phyloP scores from a whole-genome alignment of 2,329 filamentous ascomycete species.

The Coniochaeta hoffmannii region DNA sequence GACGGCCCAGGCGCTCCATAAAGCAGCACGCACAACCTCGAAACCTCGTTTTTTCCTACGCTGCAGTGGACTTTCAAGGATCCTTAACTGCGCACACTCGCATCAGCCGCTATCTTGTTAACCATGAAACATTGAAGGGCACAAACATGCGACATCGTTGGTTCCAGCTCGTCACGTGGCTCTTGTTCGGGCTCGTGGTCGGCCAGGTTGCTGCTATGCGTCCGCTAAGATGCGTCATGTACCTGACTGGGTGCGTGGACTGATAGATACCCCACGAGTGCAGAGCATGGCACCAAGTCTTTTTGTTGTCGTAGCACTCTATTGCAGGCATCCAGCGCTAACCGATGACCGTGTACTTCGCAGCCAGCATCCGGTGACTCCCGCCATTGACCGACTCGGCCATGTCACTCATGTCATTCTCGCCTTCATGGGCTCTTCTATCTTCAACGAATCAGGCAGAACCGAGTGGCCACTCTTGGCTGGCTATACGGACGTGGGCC shows the following conservation, averaged over 20 bases:
- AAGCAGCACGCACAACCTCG: too few species aligned
- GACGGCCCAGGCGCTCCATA: too few species aligned
- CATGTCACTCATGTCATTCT: conserved; percentile 50
- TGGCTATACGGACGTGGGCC: conserved; percentile 33
- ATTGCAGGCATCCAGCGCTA: not conserved
- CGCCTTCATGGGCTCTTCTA: conserved; percentile 47
- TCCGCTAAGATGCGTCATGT: conserved; percentile 32
- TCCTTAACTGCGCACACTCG: not conserved
- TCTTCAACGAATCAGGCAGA: conserved; percentile 38
- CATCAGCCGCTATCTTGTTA: not conserved
- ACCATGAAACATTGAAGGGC: not conserved
- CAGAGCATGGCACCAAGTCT: too few species aligned
- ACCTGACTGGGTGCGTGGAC: conserved; percentile 37
- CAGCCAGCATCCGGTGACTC: conserved; percentile 41
- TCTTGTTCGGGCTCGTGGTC: conserved; percentile 1
- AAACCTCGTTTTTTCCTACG: too few species aligned
- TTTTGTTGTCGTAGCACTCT: too few species aligned
- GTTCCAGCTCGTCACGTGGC: conserved; percentile 5
- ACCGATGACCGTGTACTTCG: not conserved
- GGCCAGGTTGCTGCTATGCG: conserved; percentile 5
- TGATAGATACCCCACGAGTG: not conserved
- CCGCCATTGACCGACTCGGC: conserved; percentile 25
- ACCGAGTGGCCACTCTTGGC: conserved; percentile 42
- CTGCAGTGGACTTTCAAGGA: too few species aligned
- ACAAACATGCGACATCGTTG: conserved; percentile 7